Evolutionary conservation across 2,329 filamentous ascomycete species (phyloP), one percentile per base, ranked within the genome.

Genomic region (Zarea fungicola): DNA sequence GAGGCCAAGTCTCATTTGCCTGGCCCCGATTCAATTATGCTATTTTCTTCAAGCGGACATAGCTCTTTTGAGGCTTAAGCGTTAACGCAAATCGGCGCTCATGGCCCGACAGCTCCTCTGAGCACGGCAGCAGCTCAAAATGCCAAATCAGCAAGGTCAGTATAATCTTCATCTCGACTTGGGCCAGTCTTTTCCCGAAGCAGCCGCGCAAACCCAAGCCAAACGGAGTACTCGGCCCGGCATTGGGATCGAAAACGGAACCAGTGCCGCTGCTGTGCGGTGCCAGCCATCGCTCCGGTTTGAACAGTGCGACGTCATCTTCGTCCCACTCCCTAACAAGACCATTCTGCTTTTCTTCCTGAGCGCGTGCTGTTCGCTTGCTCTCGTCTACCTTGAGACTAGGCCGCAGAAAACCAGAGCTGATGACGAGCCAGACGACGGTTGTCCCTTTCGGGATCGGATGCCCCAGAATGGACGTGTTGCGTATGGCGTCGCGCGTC

Each of bases 261-360:
- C 16, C 34, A 19, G 23, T 35, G 54, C 50, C 11, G 36, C 25
- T 11, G 42, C 44, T 11, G 54, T 54, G 9, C 52, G 41, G 4
- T 31, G 44, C 55, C 8, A 71, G 59, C 68, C 68, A 72, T 8
- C 69, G 56, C 52, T 70, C 67, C 1, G 69, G 69, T 35, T 55
- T 56, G 54, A 67, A 71, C 8, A 51, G 51, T 1, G 41, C 55
- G 4, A 65, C 52, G 29, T 65, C 61, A 6, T 56, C 55, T 29
- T 58, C 44, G 5, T 58, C n/a, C n/a, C n/a, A n/a, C n/a, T n/a
- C n/a, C 55, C 58, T 44, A 1, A 43, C 42, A 1, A 61, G 60
- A 2, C 60, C 56, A 6, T 58, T 53, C 9, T n/a, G 52, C 36
- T 56, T 60, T 48, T 55, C 56, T 18, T 52, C 45, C 11, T 54